Base-by-base conservation (phyloP, 345 rosid species). In the Gossypium mustelinum region DNA sequence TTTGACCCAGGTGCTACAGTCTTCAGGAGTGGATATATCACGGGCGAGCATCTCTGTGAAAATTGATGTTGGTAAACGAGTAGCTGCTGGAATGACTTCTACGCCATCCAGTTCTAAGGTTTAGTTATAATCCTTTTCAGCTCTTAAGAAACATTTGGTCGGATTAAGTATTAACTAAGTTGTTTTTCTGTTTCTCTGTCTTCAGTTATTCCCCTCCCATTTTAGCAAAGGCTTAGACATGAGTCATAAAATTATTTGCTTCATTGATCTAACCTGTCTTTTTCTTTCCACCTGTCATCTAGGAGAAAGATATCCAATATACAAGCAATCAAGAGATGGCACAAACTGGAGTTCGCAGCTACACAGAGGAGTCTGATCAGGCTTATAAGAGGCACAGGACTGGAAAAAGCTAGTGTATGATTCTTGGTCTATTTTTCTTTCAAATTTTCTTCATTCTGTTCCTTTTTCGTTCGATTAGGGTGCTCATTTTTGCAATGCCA, bases 1-100 rank as follows among this genome's bases (percentile, higher is more conserved):
- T 56, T 75, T 93, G 82, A 88, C 87, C 54, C 84, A 84, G 79
- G 87, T 85, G 29, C 83, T 93, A 76, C 88, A 72, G 65, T 87
- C 90, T 41, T 87, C 91, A 3, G 93, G 94, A 57, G 92, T 93
- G 81, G 88, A 93, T 73, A 59, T 90, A 78, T 82, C 92, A 34
- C 89, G 83, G 77, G 80, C 96, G 50, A 82, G 61, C 79, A 83
- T 92, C 77, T 83, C 89, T 16, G 96, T 92, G 77, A 84, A 89
- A 75, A 79, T 92, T 78, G 88, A 84, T 80, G 88, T 90, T 41
- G 78, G 85, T 60, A 92, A 85, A 83, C 84, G 41, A 34, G 72
- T 58, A 73, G 84, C 75, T 67, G 63, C 22, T 54, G 83, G 79
- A 47, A 69, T 54, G 51, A 27, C 77, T 34, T 43, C 75, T 57